These are phyloP conservation scores for Allium fistulosum DNA, from an alignment of 106 monocot species.

Conservation along the genomic window DNA sequence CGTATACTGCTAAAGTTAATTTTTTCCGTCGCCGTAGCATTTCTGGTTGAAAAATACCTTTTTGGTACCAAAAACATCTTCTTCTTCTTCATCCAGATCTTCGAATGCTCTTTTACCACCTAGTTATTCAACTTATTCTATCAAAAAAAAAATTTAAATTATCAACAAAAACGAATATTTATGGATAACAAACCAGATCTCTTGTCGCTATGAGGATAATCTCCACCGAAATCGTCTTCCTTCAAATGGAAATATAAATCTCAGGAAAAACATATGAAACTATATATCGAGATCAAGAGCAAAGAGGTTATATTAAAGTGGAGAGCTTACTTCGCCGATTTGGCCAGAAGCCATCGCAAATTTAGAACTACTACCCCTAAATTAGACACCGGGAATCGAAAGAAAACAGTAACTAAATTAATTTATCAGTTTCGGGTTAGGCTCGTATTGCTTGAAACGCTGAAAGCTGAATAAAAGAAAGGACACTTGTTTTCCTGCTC, in stretches of 20 bases:
- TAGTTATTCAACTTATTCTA: not conserved
- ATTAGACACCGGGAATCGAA: too few relatives aligned
- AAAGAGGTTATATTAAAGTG: not conserved
- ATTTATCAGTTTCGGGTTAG: too few relatives aligned
- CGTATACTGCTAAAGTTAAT: too few relatives aligned
- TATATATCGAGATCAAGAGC: not conserved
- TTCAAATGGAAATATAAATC: not conserved
- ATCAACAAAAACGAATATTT: too few relatives aligned
- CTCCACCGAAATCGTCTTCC: constrained; percentile 24
- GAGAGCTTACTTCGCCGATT: not conserved
- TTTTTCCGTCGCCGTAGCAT: too few relatives aligned
- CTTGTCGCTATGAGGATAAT: constrained; percentile 4
- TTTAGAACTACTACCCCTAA: too few relatives aligned
- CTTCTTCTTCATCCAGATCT: constrained; percentile 24
- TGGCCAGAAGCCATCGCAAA: too few relatives aligned
- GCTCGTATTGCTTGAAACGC: too few relatives aligned
- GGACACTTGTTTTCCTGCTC: too few relatives aligned
- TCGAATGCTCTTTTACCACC: constrained; percentile 20
- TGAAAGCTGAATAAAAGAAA: too few relatives aligned
- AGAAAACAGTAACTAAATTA: too few relatives aligned
- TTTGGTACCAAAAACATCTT: constrained; percentile 19
- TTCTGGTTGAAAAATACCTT: constrained; percentile 11
- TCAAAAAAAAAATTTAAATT: too few relatives aligned
- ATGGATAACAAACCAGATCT: not conserved
- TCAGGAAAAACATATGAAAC: not conserved